phyloP scores from a whole-genome alignment of 2,329 filamentous ascomycete species.

The Cladosporium sp. region DNA sequence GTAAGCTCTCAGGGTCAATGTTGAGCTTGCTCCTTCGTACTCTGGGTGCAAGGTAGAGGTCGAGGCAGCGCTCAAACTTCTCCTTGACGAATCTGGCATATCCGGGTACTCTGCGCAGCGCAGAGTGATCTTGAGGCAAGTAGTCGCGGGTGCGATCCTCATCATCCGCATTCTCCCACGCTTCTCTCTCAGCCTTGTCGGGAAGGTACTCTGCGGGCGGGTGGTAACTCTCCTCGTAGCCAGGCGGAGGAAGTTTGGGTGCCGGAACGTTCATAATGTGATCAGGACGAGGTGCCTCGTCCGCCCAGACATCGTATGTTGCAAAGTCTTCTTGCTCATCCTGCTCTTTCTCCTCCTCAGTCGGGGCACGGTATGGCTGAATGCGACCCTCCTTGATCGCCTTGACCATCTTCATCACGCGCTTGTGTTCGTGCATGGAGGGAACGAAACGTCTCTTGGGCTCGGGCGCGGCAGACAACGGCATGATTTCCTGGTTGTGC shows the following conservation, averaged over 20 bases:
- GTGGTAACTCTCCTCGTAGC: constrained; percentile 95
- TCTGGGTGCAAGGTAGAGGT: constrained; percentile 90
- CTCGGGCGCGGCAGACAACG: constrained; percentile 87
- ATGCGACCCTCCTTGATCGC: constrained; percentile 94
- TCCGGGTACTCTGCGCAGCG: constrained; percentile 85
- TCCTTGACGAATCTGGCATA: constrained; percentile 91
- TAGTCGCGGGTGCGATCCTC: constrained; percentile 91
- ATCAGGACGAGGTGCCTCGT: constrained; percentile 76
- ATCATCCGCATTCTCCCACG: constrained; percentile 80
- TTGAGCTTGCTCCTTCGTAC: constrained; percentile 92
- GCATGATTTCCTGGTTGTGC: constrained; percentile 82
- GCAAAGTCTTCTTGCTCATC: constrained; percentile 68
- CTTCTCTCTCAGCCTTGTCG: constrained; percentile 73
- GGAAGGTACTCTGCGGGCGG: constrained; percentile 93
- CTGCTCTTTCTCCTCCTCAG: constrained; percentile 51
- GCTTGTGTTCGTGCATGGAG: constrained; percentile 94
- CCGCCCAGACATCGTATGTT: constrained; percentile 90
- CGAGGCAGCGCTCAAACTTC: constrained; percentile 90
- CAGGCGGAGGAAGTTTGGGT: constrained; percentile 87
- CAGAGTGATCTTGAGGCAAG: constrained; percentile 74
- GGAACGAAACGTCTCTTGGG: constrained; percentile 94
- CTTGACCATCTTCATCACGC: constrained; percentile 94
- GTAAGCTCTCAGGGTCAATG: constrained; percentile 87
- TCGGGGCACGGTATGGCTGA: constrained; percentile 76
- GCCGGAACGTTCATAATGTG: constrained; percentile 94